A percentile compares a stretch with the other conserved stretches of the same genome.
phyloP scores from a whole-genome alignment of 139 green algal species.

The Asterochloris erici region DNA sequence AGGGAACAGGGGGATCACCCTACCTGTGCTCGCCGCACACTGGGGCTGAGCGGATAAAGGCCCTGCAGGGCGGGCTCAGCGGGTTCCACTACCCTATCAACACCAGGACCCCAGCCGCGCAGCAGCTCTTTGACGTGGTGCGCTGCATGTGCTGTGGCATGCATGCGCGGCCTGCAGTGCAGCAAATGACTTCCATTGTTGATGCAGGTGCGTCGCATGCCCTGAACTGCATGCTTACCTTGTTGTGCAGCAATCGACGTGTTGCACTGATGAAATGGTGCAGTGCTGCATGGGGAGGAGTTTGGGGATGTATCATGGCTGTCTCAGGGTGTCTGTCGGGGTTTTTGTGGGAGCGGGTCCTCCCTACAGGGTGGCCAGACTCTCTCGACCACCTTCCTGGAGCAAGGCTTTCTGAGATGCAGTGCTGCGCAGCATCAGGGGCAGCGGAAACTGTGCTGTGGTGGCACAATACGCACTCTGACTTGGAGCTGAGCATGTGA shows the following conservation, averaged over 20 bases:
- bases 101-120: background rate
- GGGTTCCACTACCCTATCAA: slow-evolving; percentile 4
- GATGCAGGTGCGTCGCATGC: too few relatives aligned
- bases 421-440: too few relatives aligned
- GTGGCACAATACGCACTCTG: too few relatives aligned
- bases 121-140: slow-evolving; percentile 5
- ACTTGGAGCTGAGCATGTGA: background rate
- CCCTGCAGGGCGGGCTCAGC: background rate
- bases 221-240: background rate
- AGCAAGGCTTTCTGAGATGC: too few relatives aligned
- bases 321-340: background rate
- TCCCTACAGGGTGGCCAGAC: background rate
- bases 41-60: too few relatives aligned
- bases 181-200: background rate
- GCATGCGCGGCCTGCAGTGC: background rate
- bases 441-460: too few relatives aligned
- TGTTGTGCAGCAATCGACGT: background rate
- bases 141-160: background rate
- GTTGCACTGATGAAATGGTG: background rate
- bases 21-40: too few relatives aligned
- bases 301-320: background rate
- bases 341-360: background rate
- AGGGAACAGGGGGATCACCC: too few relatives aligned
- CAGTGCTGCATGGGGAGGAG: background rate
- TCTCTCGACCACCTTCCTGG: too few relatives aligned